Percentiles rank a stretch among this genome's conserved stretches.
Evolutionary conservation across 768 basidiomycete genomes (phyloP).

Genomic region (Agrocybe pediades): DNA sequence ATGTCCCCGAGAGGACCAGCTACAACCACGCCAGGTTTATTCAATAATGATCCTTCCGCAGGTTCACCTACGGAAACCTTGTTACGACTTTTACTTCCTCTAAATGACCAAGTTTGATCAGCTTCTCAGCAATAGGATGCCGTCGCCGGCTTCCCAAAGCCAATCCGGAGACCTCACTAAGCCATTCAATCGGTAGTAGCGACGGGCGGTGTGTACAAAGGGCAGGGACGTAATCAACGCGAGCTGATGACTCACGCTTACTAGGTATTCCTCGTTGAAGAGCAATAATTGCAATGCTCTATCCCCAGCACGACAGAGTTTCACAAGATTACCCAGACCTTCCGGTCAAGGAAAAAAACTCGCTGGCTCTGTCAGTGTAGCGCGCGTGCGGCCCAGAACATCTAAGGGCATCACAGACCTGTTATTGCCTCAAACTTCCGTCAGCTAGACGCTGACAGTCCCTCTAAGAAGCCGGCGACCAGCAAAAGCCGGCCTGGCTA

Average conservation of each 20-base stretch:
- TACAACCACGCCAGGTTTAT: too few species aligned
- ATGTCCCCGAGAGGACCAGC: too few species aligned
- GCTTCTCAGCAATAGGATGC: constrained; percentile 43
- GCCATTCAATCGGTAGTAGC: constrained; percentile 91
- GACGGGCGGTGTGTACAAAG: constrained; percentile 90
- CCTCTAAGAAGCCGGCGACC: constrained; percentile 84
- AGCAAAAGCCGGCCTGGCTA: constrained; percentile 78
- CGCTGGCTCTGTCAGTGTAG: constrained; percentile 90
- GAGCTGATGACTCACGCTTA: constrained; percentile 88
- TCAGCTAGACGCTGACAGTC: constrained; percentile 80
- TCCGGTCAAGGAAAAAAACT: constrained; percentile 77
- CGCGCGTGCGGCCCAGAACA: constrained; percentile 87
- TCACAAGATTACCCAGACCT: constrained; percentile 52
- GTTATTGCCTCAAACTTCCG: constrained; percentile 90
- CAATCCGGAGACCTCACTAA: constrained; percentile 86
- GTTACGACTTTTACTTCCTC: too few species aligned
- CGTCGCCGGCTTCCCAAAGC: constrained; percentile 62
- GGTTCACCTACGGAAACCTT: too few species aligned
- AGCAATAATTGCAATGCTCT: constrained; percentile 92
- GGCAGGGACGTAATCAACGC: constrained; percentile 90
- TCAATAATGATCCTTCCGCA: too few species aligned
- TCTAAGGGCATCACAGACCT: constrained; percentile 92
- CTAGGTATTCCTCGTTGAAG: constrained; percentile 91
- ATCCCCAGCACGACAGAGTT: constrained; percentile 56
- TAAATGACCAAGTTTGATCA: too few species aligned